Evolutionary conservation across 2,329 filamentous ascomycete genomes (phyloP).

Genomic region (Pezicula rhizophila): DNA sequence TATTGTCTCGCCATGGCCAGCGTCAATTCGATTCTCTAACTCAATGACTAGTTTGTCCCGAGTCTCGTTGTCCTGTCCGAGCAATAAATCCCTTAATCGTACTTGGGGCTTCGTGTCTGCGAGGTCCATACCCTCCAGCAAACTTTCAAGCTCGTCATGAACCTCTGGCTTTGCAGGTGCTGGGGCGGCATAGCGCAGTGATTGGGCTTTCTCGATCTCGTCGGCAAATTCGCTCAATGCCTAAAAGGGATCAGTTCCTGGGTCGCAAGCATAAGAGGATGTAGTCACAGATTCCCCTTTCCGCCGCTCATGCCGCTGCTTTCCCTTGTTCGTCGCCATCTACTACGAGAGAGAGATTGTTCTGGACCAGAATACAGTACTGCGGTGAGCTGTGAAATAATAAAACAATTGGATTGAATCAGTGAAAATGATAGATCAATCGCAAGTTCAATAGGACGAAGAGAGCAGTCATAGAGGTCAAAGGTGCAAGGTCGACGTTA

Average conservation of each 20-base stretch:
- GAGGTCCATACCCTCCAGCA: constrained; percentile 72
- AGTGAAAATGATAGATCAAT: too few species aligned
- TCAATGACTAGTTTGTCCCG: constrained; percentile 58
- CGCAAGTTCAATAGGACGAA: too few species aligned
- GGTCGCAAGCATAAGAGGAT: background rate
- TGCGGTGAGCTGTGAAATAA: too few species aligned
- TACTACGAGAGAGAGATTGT: background rate
- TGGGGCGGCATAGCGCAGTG: constrained; percentile 52
- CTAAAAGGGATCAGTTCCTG: constrained; percentile 24
- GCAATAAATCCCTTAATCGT: constrained; percentile 69
- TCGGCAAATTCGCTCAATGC: constrained; percentile 95
- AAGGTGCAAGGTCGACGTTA: too few species aligned
- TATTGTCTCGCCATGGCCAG: constrained; percentile 82
- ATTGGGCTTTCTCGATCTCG: constrained; percentile 93
- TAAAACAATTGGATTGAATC: too few species aligned
- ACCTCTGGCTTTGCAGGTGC: constrained; percentile 43
- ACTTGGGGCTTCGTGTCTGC: constrained; percentile 63
- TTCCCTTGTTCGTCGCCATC: constrained; percentile 51
- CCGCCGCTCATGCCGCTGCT: constrained; percentile 71
- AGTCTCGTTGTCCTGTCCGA: constrained; percentile 55
- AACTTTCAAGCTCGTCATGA: constrained; percentile 77
- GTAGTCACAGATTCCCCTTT: constrained; percentile 74
- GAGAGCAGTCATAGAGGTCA: too few species aligned
- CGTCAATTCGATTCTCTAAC: constrained; percentile 63
- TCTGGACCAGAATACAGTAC: too few species aligned